Evolutionary conservation across 2,329 filamentous ascomycete genomes (phyloP).

Genomic region (Emericellopsis cladophorae): DNA sequence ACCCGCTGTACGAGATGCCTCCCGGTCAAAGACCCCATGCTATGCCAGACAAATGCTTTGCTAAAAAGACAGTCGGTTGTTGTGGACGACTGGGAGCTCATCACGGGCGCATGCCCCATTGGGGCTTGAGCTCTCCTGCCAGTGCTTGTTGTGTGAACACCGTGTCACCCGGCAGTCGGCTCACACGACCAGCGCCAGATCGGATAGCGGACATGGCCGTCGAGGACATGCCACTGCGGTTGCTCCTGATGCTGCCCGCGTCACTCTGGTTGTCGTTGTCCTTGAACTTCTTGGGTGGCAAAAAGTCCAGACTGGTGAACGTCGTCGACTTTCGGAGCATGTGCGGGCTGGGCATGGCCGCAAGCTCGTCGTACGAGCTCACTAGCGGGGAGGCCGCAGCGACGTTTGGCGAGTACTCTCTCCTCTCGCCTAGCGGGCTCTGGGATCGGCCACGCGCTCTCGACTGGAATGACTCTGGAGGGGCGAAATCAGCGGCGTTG

Average conservation of each 20-base stretch:
- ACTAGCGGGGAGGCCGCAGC: conserved; percentile 66
- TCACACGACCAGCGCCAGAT: conserved; percentile 74
- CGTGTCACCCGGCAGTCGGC: conserved; percentile 67
- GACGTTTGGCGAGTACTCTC: conserved; percentile 64
- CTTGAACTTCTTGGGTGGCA: conserved; percentile 63
- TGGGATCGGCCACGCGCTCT: conserved; percentile 56
- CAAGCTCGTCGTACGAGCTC: conserved; percentile 77
- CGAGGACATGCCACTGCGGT: conserved; percentile 60
- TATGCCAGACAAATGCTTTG: no score
- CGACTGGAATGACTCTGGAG: conserved; percentile 55
- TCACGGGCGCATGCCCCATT: conserved; percentile 37
- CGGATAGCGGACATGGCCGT: conserved; percentile 61
- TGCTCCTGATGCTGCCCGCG: conserved; percentile 52
- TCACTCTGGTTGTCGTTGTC: conserved; percentile 50
- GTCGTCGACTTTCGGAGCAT: conserved; percentile 63
- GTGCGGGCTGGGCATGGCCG: conserved; percentile 78
- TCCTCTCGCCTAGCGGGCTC: conserved; percentile 49
- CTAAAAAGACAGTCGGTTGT: no score
- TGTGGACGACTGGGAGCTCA: no score
- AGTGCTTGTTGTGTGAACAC: conserved; percentile 67
- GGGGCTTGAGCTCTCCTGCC: conserved; percentile 44
- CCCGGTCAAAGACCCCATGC: no score
- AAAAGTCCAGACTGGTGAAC: conserved; percentile 72
- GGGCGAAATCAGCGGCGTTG: conserved; percentile 72
- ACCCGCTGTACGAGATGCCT: no score